phyloP scores from a whole-genome alignment of 495 filamentous ascomycete species.

The Penicillium verhagenii region DNA sequence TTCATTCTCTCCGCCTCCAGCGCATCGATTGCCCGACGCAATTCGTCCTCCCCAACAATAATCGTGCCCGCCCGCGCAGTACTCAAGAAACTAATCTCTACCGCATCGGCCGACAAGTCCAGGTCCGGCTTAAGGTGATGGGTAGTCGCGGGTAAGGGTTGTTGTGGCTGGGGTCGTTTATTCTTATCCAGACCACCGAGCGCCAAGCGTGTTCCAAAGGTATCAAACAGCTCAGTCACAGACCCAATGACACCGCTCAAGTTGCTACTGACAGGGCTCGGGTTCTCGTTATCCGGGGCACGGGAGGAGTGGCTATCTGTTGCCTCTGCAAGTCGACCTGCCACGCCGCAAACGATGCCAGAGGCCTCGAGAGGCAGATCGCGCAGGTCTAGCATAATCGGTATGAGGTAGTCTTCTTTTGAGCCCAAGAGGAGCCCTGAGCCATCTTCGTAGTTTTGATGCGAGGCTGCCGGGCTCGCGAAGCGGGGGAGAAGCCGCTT shows the following conservation, averaged over 20 bases:
- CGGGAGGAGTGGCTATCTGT: conserved; percentile 22
- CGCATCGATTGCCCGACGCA: conserved; percentile 67
- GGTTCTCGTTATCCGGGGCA: conserved; percentile 7
- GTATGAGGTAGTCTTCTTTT: conserved; percentile 76
- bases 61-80: conserved; percentile 90
- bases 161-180: conserved; percentile 9
- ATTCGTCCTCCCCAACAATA: conserved; percentile 72
- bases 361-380: conserved; percentile 84
- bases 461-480: conserved; percentile 44
- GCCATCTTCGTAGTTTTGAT: conserved; percentile 44
- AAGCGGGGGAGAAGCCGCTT: conserved; percentile 61
- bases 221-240: conserved; percentile 17
- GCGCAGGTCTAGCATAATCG: conserved; percentile 83
- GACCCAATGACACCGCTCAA: conserved; percentile 17
- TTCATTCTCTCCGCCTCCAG: conserved; percentile 48
- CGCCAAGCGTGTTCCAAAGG: conserved; percentile 15
- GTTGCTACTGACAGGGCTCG: conserved; percentile 13
- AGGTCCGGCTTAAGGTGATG: conserved; percentile 41
- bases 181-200: conserved; percentile 7
- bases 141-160: conserved; percentile 6
- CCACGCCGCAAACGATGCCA: conserved; percentile 91
- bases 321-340: conserved; percentile 68
- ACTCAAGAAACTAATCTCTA: conserved; percentile 90
- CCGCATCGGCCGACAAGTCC: conserved; percentile 49
- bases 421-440: conserved; percentile 67